Conservation (phyloP, 2,329 filamentous ascomycete species). For the Penicillium sp. region DNA sequence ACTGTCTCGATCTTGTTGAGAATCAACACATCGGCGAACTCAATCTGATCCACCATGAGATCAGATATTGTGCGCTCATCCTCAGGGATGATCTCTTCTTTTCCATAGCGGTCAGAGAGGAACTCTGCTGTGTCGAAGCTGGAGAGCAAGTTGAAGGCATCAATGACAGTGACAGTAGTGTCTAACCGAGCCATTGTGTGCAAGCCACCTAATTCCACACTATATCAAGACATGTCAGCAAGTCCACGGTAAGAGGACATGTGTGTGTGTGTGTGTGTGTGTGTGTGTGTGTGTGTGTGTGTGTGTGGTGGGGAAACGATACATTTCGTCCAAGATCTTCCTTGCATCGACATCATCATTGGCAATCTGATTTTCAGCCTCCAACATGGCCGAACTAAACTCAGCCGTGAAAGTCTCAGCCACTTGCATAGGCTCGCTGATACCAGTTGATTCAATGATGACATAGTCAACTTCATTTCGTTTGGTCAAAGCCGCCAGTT, state of each 20-base stretch:
- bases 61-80: conserved; percentile 73
- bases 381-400: conserved; percentile 50
- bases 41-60: conserved; percentile 73
- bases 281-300: background rate
- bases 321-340: conserved; percentile 50
- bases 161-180: conserved; percentile 70
- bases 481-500: conserved; percentile 64
- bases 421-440: conserved; percentile 71
- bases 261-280: background rate
- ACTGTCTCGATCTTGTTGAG: conserved; percentile 70
- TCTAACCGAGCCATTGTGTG: conserved; percentile 66
- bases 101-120: conserved; percentile 59
- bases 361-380: conserved; percentile 48
- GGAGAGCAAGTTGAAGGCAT: conserved; percentile 69
- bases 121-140: conserved; percentile 71
- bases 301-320: conserved; percentile 16
- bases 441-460: conserved; percentile 68
- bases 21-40: conserved; percentile 72
- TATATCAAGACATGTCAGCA: conserved; percentile 17
- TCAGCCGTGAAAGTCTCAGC: conserved; percentile 68
- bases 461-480: conserved; percentile 67
- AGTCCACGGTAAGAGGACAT: conserved; percentile 6
- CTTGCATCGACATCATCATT: conserved; percentile 43
- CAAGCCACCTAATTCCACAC: conserved; percentile 59
- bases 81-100: conserved; percentile 61